Percentiles rank a stretch among this genome's conserved stretches.
These are phyloP conservation scores for Umbelopsis sp. DNA, from an alignment of 192 early-diverging fungal species.

Conservation along the genomic window DNA sequence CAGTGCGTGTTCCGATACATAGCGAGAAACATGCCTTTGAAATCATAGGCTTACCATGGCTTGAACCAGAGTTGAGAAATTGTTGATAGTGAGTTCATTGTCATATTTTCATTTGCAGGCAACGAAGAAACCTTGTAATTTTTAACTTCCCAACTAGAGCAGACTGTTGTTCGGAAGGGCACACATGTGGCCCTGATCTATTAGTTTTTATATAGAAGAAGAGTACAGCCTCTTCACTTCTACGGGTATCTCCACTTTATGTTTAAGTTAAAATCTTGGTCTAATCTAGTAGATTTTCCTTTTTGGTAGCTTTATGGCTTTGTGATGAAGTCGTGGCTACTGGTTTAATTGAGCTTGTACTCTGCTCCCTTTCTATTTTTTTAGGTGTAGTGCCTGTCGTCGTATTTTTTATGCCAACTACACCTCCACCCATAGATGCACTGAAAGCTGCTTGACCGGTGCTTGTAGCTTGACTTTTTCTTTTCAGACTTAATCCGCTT, in stretches of 20 bases:
- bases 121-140: too few relatives aligned
- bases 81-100: conserved; percentile 16
- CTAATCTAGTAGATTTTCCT: conserved; percentile 4
- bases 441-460: conserved; percentile 16
- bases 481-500: background rate
- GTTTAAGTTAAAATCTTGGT: background rate
- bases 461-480: background rate
- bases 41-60: conserved; percentile 30
- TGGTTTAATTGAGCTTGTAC: conserved; percentile 1
- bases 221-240: background rate
- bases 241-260: background rate
- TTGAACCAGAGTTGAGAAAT: conserved; percentile 35
- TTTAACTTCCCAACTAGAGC: too few relatives aligned
- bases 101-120: background rate
- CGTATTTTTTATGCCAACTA: conserved; percentile 33
- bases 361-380: conserved; percentile 4
- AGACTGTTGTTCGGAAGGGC: too few relatives aligned
- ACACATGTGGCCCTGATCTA: too few relatives aligned
- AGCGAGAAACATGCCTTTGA: conserved; percentile 30
- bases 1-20: conserved; percentile 1
- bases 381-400: background rate
- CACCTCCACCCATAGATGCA: conserved; percentile 41
- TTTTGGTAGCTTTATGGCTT: background rate
- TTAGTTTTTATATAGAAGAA: background rate
- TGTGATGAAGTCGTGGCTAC: conserved; percentile 10